Conservation (phyloP, 2,329 filamentous ascomycete genomes). For the Scytalidium lignicola region DNA sequence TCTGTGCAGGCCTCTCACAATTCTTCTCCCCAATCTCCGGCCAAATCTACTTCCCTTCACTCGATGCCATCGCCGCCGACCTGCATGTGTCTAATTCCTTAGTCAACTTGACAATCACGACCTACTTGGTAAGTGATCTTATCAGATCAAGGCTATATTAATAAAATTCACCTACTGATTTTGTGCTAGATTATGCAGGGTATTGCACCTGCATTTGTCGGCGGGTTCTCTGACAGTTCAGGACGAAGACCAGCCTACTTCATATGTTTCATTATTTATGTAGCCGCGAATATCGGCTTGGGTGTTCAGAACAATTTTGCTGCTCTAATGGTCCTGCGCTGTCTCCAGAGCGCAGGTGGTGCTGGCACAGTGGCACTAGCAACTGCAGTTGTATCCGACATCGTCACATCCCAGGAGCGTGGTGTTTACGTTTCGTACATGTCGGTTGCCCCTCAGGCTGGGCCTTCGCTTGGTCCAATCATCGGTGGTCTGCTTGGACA, state of each 20-base stretch:
- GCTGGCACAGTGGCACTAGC: constrained; percentile 56
- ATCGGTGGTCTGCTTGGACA: constrained; percentile 40
- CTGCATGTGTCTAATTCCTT: constrained; percentile 35
- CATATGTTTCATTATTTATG: constrained; percentile 45
- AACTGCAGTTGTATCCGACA: constrained; percentile 64
- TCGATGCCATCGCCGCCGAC: constrained; percentile 41
- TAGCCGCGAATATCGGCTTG: constrained; percentile 48
- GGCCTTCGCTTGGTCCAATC: constrained; percentile 39
- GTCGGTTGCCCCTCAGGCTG: constrained; percentile 41
- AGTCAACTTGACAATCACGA: constrained; percentile 30
- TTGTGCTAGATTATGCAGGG: constrained; percentile 44
- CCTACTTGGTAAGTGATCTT: constrained; percentile 25
- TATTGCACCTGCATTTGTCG: constrained; percentile 49
- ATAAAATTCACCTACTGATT: neutral
- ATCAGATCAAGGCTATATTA: neutral
- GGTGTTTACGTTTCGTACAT: constrained; percentile 65
- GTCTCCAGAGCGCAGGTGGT: constrained; percentile 49
- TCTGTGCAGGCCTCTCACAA: constrained; percentile 43
- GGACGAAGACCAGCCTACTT: constrained; percentile 50
- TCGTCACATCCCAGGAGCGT: constrained; percentile 60
- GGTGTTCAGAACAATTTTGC: constrained; percentile 42
- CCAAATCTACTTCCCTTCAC: constrained; percentile 49
- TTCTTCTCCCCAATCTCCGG: constrained; percentile 51
- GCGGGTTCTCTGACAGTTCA: constrained; percentile 45
- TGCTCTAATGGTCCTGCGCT: constrained; percentile 46